Percentiles rank a stretch among this genome's conserved stretches.
These are phyloP conservation scores for Chenopodium formosanum DNA, from an alignment of 148 eudicot species.

Conservation along the genomic window DNA sequence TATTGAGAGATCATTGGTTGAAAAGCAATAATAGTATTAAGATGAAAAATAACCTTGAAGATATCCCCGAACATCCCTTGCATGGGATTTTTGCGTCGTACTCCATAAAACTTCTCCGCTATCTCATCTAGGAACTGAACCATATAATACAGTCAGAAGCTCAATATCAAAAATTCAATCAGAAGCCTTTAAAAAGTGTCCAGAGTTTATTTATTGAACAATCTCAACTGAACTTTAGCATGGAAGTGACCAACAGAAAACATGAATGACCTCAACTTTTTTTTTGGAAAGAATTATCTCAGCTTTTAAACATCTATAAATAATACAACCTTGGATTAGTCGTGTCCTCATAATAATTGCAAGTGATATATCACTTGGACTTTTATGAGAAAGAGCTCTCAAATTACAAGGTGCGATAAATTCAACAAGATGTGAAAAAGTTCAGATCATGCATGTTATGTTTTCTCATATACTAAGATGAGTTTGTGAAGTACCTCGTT, in stretches of 20 bases:
- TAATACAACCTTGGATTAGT: neutral
- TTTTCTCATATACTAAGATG: neutral
- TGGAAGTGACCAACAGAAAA: neutral
- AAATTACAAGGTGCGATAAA: no score
- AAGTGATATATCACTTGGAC: neutral
- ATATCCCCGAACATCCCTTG: slow-evolving; percentile 94
- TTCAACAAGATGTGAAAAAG: neutral
- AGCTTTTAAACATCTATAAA: neutral
- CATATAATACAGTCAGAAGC: slow-evolving; percentile 2
- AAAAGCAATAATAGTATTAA: neutral
- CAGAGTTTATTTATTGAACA: neutral
- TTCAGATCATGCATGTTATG: neutral
- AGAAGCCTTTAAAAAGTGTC: neutral
- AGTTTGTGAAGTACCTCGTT: slow-evolving; percentile 52
- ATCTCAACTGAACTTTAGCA: neutral
- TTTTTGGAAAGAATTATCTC: no score
- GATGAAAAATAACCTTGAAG: slow-evolving; percentile 53
- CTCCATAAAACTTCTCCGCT: slow-evolving; percentile 80
- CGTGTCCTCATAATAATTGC: neutral
- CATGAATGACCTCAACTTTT: neutral
- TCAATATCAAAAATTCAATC: neutral
- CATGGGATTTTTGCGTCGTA: slow-evolving; percentile 69
- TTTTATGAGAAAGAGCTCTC: neutral
- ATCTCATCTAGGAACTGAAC: slow-evolving; percentile 77
- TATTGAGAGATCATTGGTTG: no score